Base-by-base conservation (phyloP, 257 asterid species). In the Datura wrightii region DNA sequence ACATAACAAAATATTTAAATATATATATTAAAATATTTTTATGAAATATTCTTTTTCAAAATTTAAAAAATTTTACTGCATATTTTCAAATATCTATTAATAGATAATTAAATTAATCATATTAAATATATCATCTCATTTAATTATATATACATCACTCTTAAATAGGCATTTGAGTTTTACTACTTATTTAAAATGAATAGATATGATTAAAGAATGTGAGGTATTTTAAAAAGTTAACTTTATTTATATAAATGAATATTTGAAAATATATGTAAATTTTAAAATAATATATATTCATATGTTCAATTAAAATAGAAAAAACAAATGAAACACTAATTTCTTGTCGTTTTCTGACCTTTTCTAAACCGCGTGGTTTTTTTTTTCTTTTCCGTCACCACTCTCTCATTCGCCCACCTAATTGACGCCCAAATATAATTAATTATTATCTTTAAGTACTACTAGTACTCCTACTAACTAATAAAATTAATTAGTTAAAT, bases 361-460 rank as follows among this genome's bases (percentile, higher is more conserved):
- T 54, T 74, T 3, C 54, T 72, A 85, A 84, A 44, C 89, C 94
- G 97, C 92, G 93, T 93, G 89, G 70, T 82, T 18, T 42, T 5
- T 69, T 60, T 18, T 42, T 70, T 8, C n/a, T 60, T 74, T 80
- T 83, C 74, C 91, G 85, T 89, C 95, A 82, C 69, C 87, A 63
- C 86, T 76, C 7, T 4, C 80, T 69, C 59, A 34, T 14, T 85
- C 80, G 63, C 72, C 41, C 88, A 89, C 92, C 90, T 84, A 83
- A 85, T 59, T 34, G 10, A 65, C 0, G 50, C 16, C n/a, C 58
- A 83, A 70, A 79, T 71, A 8, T 74, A 24, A 46, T 72, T 48
- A 74, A 13, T 48, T 11, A 24, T 6, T 48, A n/a, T 46, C 5
- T 71, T 41, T 8, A 70, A 42, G 37, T 42, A 42, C 79, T 56